Evolutionary conservation across 176 grass and related monocot species (phyloP), one percentile per base, ranked within the genome.

Genomic region (Oryza officinalis): DNA sequence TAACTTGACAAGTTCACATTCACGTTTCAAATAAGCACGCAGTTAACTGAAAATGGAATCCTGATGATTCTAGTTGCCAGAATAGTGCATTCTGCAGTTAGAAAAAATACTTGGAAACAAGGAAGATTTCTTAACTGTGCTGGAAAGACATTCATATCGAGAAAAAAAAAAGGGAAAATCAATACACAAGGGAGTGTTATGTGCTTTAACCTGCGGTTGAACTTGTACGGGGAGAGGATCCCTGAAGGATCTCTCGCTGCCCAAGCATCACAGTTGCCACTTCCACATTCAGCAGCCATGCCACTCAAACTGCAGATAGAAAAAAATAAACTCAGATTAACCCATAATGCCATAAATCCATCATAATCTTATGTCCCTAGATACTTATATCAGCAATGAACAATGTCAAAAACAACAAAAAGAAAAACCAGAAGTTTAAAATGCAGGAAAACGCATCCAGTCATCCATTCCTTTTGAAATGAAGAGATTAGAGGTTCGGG

Each of bases 201-300:
- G 32, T 15, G 5, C 17, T 2, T 63, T 23, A 95, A 95, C 93
- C 90, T 95, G 23, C 93, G 85, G 75, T 80, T 49, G 45, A 97
- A 97, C 11, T 63, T 93, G 84, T 93, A 89, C 2, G 91, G 94
- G 3, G 94, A 97, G 47, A 97, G 89, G 63, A 79, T 32, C 82
- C 94, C 94, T 0, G 89, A 91, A 71, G 77, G 63, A 85, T 93
- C 84, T 54, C 69, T 93, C 0, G 91, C 94, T 5, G 94, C 94
- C 94, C 94, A 97, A 33, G 73, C 84, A 20, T 89, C 46, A 69
- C 94, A 97, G 80, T 93, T 91, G 22, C 83, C 84, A 11, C 8
- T 59, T 35, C 80, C 88, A 59, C 25, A 57, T 57, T 82, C 75
- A 47, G 65, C 64, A 74, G 87, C 89, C 94, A 93, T 97, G n/a